A percentile compares a stretch with the other conserved stretches of the same genome.
Conservation (phyloP, 75 land plant genomes). For the Gnetum montanum region DNA sequence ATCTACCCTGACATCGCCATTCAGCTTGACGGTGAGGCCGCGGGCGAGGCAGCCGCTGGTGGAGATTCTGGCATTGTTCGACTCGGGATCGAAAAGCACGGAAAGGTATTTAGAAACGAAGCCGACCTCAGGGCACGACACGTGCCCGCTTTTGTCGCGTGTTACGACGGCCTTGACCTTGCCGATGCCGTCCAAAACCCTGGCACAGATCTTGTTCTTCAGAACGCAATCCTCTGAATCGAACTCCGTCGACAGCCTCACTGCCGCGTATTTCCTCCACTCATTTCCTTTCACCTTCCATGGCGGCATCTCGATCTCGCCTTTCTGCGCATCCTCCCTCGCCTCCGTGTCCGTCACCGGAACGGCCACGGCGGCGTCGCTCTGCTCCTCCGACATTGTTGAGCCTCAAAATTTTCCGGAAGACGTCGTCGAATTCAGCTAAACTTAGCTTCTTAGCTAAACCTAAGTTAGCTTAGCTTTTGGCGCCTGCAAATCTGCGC, state of each 20-base stretch:
- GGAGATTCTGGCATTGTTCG: conserved; percentile 53
- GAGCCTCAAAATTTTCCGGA: too few relatives aligned
- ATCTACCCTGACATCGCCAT: conserved; percentile 78
- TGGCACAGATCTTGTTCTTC: conserved; percentile 73
- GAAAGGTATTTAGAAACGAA: conserved; percentile 54
- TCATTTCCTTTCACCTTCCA: too few relatives aligned
- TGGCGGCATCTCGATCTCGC: too few relatives aligned
- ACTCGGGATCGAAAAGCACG: conserved; percentile 65
- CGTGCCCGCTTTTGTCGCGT: conserved; percentile 37
- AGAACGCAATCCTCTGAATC: conserved; percentile 59
- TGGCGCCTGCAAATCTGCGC: too few relatives aligned
- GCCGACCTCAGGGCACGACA: conserved; percentile 41
- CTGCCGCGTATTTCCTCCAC: conserved; percentile 8
- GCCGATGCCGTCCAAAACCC: conserved; percentile 69
- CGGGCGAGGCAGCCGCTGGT: conserved; percentile 30
- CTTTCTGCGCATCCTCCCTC: too few relatives aligned
- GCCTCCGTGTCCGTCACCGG: too few relatives aligned
- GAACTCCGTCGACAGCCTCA: conserved; percentile 70
- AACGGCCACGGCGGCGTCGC: too few relatives aligned
- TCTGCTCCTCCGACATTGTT: too few relatives aligned
- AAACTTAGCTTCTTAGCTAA: too few relatives aligned
- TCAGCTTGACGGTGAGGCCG: conserved; percentile 28
- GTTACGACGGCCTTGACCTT: conserved; percentile 77
- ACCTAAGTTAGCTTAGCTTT: too few relatives aligned
- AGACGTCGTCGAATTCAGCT: too few relatives aligned